Conservation (phyloP, 169 alveolate genomes). For the Fabrea salina region DNA sequence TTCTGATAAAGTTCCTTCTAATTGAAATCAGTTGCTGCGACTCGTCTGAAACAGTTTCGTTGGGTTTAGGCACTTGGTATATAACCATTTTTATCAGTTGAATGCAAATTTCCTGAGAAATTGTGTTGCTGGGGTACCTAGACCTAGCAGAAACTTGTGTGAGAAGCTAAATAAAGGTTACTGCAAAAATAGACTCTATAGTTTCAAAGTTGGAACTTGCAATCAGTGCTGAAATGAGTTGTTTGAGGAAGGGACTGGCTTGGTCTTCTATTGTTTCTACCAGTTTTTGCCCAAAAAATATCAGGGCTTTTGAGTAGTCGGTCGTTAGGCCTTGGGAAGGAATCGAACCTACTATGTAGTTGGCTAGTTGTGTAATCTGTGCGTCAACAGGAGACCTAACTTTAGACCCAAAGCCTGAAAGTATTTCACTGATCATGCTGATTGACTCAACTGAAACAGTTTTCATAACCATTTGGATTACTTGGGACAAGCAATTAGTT, state of each 20-base stretch:
- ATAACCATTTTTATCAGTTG: not conserved
- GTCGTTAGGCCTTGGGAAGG: not conserved
- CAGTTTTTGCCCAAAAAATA: not conserved
- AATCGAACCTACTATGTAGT: not conserved
- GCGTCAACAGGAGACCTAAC: not conserved
- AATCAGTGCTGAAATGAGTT: not conserved
- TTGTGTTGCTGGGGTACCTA: not conserved
- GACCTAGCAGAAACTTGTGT: not conserved
- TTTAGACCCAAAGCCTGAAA: not conserved
- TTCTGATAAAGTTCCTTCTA: not conserved
- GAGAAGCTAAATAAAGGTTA: slow-evolving; percentile 2
- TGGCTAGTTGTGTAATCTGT: not conserved
- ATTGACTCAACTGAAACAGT: not conserved
- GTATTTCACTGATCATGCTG: not conserved
- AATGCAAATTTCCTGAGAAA: not conserved
- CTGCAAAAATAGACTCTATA: not conserved
- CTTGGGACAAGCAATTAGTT: not conserved
- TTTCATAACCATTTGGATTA: not conserved
- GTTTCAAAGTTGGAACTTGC: not conserved
- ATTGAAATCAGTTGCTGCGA: not conserved
- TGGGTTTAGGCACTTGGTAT: not conserved
- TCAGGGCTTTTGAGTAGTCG: not conserved
- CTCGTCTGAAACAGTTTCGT: not conserved
- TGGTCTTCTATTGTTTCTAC: slow-evolving; percentile 6
- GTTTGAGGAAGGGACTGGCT: not conserved